Evolutionary conservation across 2,329 filamentous ascomycete genomes (phyloP).

Genomic region (Ceratocystis colombiana): DNA sequence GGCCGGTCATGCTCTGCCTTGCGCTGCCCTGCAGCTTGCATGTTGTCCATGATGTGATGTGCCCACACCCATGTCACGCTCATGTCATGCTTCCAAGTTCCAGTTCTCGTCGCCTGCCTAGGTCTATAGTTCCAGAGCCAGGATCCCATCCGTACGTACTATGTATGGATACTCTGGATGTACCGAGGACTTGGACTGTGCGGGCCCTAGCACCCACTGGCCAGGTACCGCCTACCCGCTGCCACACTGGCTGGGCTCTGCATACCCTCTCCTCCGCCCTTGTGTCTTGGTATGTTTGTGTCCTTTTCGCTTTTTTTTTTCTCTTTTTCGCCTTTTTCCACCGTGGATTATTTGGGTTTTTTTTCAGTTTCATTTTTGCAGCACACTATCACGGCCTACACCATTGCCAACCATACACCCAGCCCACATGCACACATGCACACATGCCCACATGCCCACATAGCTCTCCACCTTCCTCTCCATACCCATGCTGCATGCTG

Average conservation of each 20-base stretch:
- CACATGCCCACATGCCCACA: no score
- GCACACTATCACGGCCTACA: no score
- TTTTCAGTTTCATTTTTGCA: no score
- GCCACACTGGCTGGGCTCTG: neutral
- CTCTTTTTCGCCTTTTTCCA: no score
- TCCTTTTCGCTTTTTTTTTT: no score
- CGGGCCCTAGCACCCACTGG: neutral
- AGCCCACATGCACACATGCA: no score
- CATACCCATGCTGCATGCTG: neutral
- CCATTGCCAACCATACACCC: no score
- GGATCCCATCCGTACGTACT: conserved; percentile 3
- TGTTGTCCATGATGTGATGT: neutral
- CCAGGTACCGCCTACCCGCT: conserved; percentile 5
- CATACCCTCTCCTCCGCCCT: neutral
- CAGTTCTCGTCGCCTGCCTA: no score
- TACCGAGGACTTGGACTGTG: conserved; percentile 18
- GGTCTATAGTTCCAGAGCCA: no score
- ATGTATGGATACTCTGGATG: conserved; percentile 11
- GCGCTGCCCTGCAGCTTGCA: neutral
- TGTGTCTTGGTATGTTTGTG: neutral
- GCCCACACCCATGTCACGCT: neutral
- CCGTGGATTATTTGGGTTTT: no score
- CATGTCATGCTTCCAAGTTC: conserved; percentile 1
- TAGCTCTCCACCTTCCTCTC: no score
- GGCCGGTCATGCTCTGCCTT: no score